Conservation (phyloP, 202 grass and related monocot species). For the Tripidium arundinaceum region DNA sequence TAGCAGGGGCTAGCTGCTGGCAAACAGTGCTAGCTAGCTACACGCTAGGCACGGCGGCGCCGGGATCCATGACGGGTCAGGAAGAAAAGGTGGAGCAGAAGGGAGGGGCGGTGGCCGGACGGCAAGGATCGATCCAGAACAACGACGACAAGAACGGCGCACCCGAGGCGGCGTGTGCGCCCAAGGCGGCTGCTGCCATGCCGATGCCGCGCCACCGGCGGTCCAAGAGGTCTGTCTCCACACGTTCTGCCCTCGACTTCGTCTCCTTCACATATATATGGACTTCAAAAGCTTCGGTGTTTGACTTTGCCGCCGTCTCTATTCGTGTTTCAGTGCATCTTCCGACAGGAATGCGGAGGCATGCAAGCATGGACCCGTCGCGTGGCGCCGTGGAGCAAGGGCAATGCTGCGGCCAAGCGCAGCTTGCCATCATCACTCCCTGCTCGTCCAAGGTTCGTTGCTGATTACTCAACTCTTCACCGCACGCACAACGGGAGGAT, state of each 20-base stretch:
- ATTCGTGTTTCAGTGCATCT: conserved; percentile 38
- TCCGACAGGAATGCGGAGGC: conserved; percentile 46
- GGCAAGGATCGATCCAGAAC: background rate
- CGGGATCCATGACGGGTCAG: background rate
- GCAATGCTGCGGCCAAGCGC: conserved; percentile 18
- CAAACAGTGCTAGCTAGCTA: background rate
- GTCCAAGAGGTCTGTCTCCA: conserved; percentile 44
- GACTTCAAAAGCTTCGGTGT: background rate
- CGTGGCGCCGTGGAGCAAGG: conserved; percentile 14
- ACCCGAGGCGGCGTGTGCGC: background rate
- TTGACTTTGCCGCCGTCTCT: background rate
- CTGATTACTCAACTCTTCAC: background rate
- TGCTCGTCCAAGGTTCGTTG: background rate
- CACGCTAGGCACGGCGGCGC: background rate
- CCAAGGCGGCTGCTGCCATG: background rate
- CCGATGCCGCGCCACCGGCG: conserved; percentile 45
- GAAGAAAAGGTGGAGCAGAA: background rate
- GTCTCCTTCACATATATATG: background rate
- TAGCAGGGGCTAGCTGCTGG: background rate
- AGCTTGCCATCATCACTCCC: background rate
- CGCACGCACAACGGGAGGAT: background rate
- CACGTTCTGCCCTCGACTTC: no score
- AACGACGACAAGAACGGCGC: background rate
- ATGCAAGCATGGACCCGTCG: conserved; percentile 26
- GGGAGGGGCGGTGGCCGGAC: background rate